These are phyloP conservation scores for Metschnikowia lunata DNA, from an alignment of 805 yeast species.

Conservation along the genomic window DNA sequence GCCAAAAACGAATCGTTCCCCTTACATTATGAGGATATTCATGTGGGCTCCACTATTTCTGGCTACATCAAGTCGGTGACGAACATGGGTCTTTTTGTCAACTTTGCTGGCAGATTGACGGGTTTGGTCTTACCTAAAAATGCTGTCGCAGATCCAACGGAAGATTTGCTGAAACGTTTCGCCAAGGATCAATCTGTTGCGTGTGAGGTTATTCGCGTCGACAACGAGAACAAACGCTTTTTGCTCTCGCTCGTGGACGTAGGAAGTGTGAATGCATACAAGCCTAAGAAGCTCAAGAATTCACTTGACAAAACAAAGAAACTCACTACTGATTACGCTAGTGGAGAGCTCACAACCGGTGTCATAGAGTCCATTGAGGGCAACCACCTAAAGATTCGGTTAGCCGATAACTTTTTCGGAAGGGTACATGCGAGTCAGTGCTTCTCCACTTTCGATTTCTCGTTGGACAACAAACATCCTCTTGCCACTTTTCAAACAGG, in stretches of 20 bases:
- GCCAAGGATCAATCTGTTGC: slow-evolving; percentile 65
- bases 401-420: slow-evolving; percentile 77
- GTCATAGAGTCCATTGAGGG: slow-evolving; percentile 58
- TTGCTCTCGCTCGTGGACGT: slow-evolving; percentile 54
- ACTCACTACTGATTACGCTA: slow-evolving; percentile 45
- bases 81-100: slow-evolving; percentile 76
- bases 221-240: slow-evolving; percentile 67
- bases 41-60: slow-evolving; percentile 44
- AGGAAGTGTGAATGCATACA: slow-evolving; percentile 11
- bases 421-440: slow-evolving; percentile 73
- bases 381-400: slow-evolving; percentile 67
- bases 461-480: slow-evolving; percentile 56
- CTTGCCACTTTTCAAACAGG: slow-evolving; percentile 56
- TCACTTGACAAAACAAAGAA: slow-evolving; percentile 58
- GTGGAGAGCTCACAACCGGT: slow-evolving; percentile 63
- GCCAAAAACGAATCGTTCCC: slow-evolving; percentile 57
- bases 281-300: slow-evolving; percentile 29
- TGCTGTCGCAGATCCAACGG: slow-evolving; percentile 49
- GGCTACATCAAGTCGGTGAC: slow-evolving; percentile 81
- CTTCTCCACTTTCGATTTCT: slow-evolving; percentile 49
- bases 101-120: slow-evolving; percentile 73
- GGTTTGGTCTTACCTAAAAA: slow-evolving; percentile 79
- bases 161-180: slow-evolving; percentile 52
- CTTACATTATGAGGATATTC: slow-evolving; percentile 52
- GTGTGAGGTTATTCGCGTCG: slow-evolving; percentile 62